Evolutionary conservation across 495 filamentous ascomycete species (phyloP), one percentile per base, ranked within the genome.

Genomic region (Neurospora hispaniola): DNA sequence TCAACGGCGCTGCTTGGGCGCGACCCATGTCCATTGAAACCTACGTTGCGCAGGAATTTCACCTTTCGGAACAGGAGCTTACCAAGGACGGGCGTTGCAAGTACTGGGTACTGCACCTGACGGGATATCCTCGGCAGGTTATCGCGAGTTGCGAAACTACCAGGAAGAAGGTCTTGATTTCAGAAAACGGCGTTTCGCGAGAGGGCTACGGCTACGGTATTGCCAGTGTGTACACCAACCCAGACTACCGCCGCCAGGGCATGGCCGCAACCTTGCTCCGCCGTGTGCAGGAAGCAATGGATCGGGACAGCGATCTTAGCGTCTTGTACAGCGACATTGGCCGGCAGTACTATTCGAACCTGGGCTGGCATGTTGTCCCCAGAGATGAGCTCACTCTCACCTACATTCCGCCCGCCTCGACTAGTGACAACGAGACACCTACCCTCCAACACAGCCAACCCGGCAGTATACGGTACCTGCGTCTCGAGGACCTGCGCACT

Each of bases 251-350:
- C 77, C 89, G 91, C 16, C 88, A 86, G 71, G 91, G 93, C n/a
- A 96, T 95, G 81, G 93, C 92, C 0, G 87, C 87, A 70, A 84
- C 92, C 70, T 82, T 85, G 81, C 76, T 83, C 70, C 79, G 69
- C 46, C 68, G 83, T 72, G 71, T 86, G 70, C 81, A 83, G 82
- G 71, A 82, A 62, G 82, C 81, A 43, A 85, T 86, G 42, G 82
- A 84, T 20, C 78, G 81, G 69, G 81, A 82, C 39, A 82, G 82
- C 23, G 77, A 88, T 39, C 93, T 91, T 80, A 90, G 89, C 12
- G 88, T 93, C 12, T 80, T 98, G 31, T 98, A 90, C 82, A 97
- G 93, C 20, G 94, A 97, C 80, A 96, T 97, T 78, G 94, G 94
- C 9, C 94, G 93, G 83, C 82, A 82, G 27, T 97, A 94, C 81